Evolutionary conservation across 2,329 filamentous ascomycete genomes (phyloP).

Genomic region (Epichloe gansuensis): DNA sequence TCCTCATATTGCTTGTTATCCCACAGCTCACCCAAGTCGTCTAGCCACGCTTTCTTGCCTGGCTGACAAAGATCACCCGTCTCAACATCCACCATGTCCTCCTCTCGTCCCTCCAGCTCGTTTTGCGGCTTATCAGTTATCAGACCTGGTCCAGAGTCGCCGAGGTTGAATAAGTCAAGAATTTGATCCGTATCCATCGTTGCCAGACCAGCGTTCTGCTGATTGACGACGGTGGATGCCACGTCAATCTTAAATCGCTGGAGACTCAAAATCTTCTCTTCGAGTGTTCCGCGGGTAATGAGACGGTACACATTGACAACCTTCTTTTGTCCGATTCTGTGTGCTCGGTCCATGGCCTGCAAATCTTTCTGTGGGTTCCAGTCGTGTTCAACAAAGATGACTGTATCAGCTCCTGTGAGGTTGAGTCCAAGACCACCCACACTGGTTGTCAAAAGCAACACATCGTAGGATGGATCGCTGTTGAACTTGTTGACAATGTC

Average conservation of each 20-base stretch:
- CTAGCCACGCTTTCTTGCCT: constrained; percentile 90
- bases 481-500: constrained; percentile 99
- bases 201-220: constrained; percentile 86
- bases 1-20: constrained; percentile 97
- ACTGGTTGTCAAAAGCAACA: constrained; percentile 82
- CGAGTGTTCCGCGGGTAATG: constrained; percentile 86
- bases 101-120: constrained; percentile 49
- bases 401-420: constrained; percentile 90
- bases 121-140: constrained; percentile 48
- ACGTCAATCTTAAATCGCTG: constrained; percentile 99
- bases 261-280: constrained; percentile 96
- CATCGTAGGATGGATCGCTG: constrained; percentile 91
- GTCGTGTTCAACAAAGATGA: constrained; percentile 98
- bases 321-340: constrained; percentile 98
- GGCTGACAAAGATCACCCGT: constrained; percentile 88
- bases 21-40: constrained; percentile 92
- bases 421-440: constrained; percentile 93
- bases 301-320: constrained; percentile 97
- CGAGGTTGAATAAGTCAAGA: constrained; percentile 86
- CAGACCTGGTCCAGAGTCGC: constrained; percentile 58
- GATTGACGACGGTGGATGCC: constrained; percentile 93
- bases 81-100: constrained; percentile 87
- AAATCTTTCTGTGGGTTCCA: constrained; percentile 99
- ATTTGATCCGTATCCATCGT: constrained; percentile 99
- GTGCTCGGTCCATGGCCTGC: constrained; percentile 96